A percentile compares a stretch with the other conserved stretches of the same genome.
Evolutionary conservation across 2,329 filamentous ascomycete genomes (phyloP).

Genomic region (Fusarium secorum): DNA sequence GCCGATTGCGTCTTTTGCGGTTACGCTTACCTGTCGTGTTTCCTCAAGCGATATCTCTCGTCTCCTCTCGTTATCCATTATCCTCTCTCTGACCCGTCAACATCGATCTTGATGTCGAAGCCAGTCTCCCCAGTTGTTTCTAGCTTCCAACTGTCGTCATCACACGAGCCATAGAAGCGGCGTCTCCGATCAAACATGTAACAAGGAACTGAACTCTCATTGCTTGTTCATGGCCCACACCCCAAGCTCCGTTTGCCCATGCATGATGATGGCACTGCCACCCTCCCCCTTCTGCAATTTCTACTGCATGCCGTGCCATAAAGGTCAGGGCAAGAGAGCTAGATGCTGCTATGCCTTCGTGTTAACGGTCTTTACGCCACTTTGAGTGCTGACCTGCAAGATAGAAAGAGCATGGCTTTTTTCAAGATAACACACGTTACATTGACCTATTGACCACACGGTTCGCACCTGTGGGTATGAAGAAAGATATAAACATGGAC

Average conservation of each 20-base stretch:
- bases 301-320: conserved; percentile 1
- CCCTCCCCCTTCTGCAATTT: conserved; percentile 29
- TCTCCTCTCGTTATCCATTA: conserved; percentile 2
- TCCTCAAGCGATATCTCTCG: conserved; percentile 10
- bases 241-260: conserved; percentile 29
- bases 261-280: conserved; percentile 34
- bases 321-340: conserved; percentile 2
- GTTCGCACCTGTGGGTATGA: conserved; percentile 16
- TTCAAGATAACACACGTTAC: conserved; percentile 16
- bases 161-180: neutral
- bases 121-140: neutral
- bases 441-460: conserved; percentile 15
- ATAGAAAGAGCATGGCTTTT: neutral
- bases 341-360: neutral
- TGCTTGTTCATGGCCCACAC: conserved; percentile 25
- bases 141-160: neutral
- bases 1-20: conserved; percentile 3
- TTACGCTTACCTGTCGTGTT: conserved; percentile 5
- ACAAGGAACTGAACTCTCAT: neutral
- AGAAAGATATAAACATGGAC: conserved; percentile 22
- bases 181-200: conserved; percentile 1
- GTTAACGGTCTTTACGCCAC: neutral
- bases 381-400: neutral
- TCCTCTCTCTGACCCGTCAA: neutral
- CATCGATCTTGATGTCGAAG: neutral